A percentile compares a stretch with the other conserved stretches of the same genome.
Evolutionary conservation across 495 filamentous ascomycete genomes (phyloP).

Genomic region (Elaphomyces granulatus): DNA sequence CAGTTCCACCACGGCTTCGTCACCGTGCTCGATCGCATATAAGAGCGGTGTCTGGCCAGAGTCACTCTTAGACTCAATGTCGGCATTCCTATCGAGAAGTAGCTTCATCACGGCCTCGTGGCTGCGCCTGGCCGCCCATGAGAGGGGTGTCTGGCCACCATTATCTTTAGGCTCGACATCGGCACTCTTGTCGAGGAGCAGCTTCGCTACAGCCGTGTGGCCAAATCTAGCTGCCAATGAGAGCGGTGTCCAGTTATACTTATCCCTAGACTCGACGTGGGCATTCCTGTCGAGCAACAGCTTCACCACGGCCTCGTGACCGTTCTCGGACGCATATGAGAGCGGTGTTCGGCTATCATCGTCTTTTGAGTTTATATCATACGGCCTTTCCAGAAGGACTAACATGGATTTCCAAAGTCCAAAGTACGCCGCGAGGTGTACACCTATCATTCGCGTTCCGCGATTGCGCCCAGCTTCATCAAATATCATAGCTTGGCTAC

Average conservation of each 20-base stretch:
- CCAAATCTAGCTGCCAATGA: constrained; percentile 12
- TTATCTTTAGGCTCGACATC: constrained; percentile 1
- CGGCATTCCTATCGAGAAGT: constrained; percentile 9
- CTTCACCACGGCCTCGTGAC: constrained; percentile 11
- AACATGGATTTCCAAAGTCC: constrained; percentile 4
- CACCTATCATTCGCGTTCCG: constrained; percentile 6
- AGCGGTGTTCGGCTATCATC: constrained; percentile 11
- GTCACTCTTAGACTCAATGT: constrained; percentile 8
- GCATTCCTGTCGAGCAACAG: constrained; percentile 11
- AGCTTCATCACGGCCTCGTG: constrained; percentile 11
- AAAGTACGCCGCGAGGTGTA: constrained; percentile 11
- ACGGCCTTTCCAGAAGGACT: constrained; percentile 1
- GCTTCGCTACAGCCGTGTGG: constrained; percentile 11
- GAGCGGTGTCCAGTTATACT: constrained; percentile 9
- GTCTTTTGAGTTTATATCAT: constrained; percentile 2
- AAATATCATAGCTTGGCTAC: constrained; percentile 9
- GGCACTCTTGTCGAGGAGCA: constrained; percentile 9
- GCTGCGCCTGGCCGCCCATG: constrained; percentile 5
- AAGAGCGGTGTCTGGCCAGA: constrained; percentile 15
- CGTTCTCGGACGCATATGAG: constrained; percentile 15
- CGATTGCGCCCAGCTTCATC: no score
- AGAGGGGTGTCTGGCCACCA: neutral
- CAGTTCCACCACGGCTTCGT: constrained; percentile 11
- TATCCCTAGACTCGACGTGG: constrained; percentile 11
- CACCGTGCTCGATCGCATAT: constrained; percentile 6